Conservation (phyloP, 192 early-diverging fungal species). For the Allomyces macrogynus region DNA sequence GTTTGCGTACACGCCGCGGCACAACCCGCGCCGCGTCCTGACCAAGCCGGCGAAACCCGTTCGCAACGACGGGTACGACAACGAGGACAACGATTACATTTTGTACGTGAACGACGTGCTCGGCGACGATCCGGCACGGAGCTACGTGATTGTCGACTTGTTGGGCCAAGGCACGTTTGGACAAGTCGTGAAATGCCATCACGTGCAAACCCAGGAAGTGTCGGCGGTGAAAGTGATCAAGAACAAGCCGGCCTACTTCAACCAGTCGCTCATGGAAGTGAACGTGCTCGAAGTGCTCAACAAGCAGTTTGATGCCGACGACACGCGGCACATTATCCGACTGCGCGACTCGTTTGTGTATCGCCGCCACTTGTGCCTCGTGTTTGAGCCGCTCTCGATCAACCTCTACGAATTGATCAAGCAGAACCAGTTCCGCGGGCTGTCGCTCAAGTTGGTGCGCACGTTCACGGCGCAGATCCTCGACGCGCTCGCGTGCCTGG, state of each 20-base stretch:
- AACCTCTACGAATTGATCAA: conserved; percentile 97
- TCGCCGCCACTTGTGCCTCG: conserved; percentile 78
- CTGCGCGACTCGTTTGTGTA: conserved; percentile 86
- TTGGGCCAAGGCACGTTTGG: conserved; percentile 96
- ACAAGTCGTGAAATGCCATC: conserved; percentile 90
- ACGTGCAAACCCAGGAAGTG: conserved; percentile 73
- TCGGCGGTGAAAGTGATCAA: conserved; percentile 96
- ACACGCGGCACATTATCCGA: conserved; percentile 73
- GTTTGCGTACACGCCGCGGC: conserved; percentile 54
- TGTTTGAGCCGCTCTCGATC: conserved; percentile 86
- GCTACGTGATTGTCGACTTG: conserved; percentile 74
- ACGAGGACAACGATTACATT: conserved; percentile 90
- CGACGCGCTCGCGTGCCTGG: conserved; percentile 69
- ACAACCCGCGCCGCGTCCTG: conserved; percentile 79
- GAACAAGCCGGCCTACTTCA: conserved; percentile 92
- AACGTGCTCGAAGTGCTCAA: conserved; percentile 81
- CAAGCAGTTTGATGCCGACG: conserved; percentile 61
- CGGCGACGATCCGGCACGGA: conserved; percentile 59
- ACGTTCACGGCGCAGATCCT: conserved; percentile 85
- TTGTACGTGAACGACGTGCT: conserved; percentile 90
- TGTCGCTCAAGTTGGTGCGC: conserved; percentile 82
- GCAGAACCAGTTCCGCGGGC: conserved; percentile 86
- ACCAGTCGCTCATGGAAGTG: conserved; percentile 94
- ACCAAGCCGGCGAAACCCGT: conserved; percentile 83
- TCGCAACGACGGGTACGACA: conserved; percentile 83